Percentiles rank a stretch among this genome's conserved stretches.
Evolutionary conservation across 306 rosid species (phyloP).

Genomic region (Gleditsia sinensis): DNA sequence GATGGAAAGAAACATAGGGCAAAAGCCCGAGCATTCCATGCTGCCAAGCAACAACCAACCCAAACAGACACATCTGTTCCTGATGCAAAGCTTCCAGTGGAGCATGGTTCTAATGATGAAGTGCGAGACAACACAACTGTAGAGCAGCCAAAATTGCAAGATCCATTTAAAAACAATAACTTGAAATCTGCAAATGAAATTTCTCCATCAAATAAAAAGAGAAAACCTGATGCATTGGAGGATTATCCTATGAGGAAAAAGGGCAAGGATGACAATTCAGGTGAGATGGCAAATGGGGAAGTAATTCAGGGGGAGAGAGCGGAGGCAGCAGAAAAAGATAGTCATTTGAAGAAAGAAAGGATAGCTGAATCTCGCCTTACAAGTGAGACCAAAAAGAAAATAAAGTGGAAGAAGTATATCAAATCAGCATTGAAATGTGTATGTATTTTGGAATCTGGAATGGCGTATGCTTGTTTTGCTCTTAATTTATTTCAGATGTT

Average conservation of each 20-base stretch:
- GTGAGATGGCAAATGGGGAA: slow-evolving; percentile 59
- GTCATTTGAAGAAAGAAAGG: slow-evolving; percentile 37
- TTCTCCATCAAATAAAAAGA: slow-evolving; percentile 56
- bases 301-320: slow-evolving; percentile 67
- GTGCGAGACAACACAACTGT: slow-evolving; percentile 31
- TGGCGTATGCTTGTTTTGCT: background rate
- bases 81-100: slow-evolving; percentile 45
- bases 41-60: slow-evolving; percentile 55
- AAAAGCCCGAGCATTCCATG: slow-evolving; percentile 77
- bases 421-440: slow-evolving; percentile 76
- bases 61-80: slow-evolving; percentile 44
- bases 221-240: slow-evolving; percentile 61
- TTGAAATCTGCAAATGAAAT: slow-evolving; percentile 42
- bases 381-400: slow-evolving; percentile 40
- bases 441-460: slow-evolving; percentile 38
- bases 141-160: slow-evolving; percentile 41
- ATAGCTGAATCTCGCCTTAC: slow-evolving; percentile 11
- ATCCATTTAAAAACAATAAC: slow-evolving; percentile 38
- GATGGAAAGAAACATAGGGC: slow-evolving; percentile 98
- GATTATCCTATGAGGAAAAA: slow-evolving; percentile 50
- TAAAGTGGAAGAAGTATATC: slow-evolving; percentile 88
- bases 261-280: slow-evolving; percentile 43
- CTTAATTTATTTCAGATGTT: background rate
- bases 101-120: slow-evolving; percentile 38
- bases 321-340: slow-evolving; percentile 31